A percentile compares a stretch with the other conserved stretches of the same genome.
Evolutionary conservation across 768 basidiomycete species (phyloP).

Genomic region (Podaxis sp.): DNA sequence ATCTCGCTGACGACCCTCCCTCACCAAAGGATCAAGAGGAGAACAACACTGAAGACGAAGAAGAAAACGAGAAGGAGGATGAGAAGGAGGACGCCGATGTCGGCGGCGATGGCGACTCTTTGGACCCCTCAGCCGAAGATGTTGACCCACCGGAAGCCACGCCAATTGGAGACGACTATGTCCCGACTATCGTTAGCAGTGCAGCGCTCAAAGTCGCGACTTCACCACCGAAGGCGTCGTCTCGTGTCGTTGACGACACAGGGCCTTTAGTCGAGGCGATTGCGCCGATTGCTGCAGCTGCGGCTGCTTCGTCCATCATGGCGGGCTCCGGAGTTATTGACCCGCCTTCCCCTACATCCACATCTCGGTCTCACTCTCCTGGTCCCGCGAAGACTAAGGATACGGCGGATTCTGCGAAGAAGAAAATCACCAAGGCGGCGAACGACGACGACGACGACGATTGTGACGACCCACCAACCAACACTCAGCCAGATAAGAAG

Average conservation of each 20-base stretch:
- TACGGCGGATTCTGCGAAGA: not conserved
- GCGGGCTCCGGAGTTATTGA: constrained; percentile 40
- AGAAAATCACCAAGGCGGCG: constrained; percentile 11
- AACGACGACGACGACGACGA: constrained; percentile 22
- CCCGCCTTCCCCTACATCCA: constrained; percentile 35
- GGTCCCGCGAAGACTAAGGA: constrained; percentile 20
- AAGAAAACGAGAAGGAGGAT: constrained; percentile 12
- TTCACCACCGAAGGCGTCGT: constrained; percentile 23
- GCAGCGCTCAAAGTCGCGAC: constrained; percentile 15
- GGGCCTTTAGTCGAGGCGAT: constrained; percentile 27
- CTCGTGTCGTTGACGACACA: constrained; percentile 32
- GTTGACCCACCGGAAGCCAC: not conserved
- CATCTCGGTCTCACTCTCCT: constrained; percentile 42
- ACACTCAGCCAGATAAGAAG: constrained; percentile 9
- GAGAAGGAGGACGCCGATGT: constrained; percentile 22
- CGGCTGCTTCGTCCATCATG: constrained; percentile 49
- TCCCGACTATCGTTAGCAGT: constrained; percentile 7
- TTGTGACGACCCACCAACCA: constrained; percentile 20
- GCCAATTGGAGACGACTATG: not conserved
- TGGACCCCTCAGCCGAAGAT: constrained; percentile 1
- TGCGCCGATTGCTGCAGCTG: constrained; percentile 33
- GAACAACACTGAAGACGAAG: constrained; percentile 16
- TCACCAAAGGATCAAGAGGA: constrained; percentile 12
- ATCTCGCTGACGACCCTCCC: constrained; percentile 13
- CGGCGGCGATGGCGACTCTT: constrained; percentile 3